Base-by-base conservation (phyloP, 257 asterid genomes). In the Echites panduratus region DNA sequence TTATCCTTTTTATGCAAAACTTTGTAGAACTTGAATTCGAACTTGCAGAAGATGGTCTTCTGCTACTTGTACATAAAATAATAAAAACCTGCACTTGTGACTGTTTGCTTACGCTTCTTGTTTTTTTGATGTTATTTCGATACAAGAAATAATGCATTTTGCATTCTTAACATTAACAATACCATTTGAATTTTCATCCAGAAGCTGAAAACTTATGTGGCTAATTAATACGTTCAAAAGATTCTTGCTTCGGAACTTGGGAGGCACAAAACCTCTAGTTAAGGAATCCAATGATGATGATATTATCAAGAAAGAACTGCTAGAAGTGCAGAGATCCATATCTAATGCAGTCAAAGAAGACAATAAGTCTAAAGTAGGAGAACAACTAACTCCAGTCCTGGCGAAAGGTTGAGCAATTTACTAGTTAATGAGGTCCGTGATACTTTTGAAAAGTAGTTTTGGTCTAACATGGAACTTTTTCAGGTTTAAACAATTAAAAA, bases 401-500 rank as follows among this genome's bases (percentile, higher is more conserved):
- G 99, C 74, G 99, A 92, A 73, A 95, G 98, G 99, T 95, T 71
- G 72, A 70, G 73, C 50, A 52, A 27, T 43, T 32, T 71, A 20
- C 58, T n/a, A 54, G 32, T 24, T 65, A 66, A 26, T 52, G 24
- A 26, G 16, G 72, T 75, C 61, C 71, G 48, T 58, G 66, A 35
- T 47, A 52, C 41, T 59, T 29, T 73, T 49, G 52, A 43, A n/a
- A 35, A 38, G 14, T 40, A 20, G 35, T 63, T 76, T 65, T 62
- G 24, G 70, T 70, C 66, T 77, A 45, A 24, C 54, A 44, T 35
- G 32, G 57, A 59, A 27, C n/a, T 75, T 79, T 73, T 84, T 27
- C 82, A 95, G 99, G 88, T 95, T 95, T 83, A 95, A 79, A 81
- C 95, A 85, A 79, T 79, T 95, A 56, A 95, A 95, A n/a, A n/a